Evolutionary conservation across 257 asterid species (phyloP).

Genomic region (Buddleja alternifolia): DNA sequence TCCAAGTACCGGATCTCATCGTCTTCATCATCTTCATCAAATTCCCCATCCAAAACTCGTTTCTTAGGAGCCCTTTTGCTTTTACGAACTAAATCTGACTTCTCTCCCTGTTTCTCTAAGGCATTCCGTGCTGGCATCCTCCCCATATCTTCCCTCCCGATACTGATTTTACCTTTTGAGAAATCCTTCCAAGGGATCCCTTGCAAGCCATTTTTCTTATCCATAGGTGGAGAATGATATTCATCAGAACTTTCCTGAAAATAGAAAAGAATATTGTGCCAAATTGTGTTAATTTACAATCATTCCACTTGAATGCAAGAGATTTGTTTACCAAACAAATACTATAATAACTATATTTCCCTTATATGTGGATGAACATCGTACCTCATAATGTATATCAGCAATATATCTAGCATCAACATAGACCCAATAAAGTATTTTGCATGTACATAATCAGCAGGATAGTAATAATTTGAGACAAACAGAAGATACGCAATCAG

Average conservation of each 20-base stretch:
- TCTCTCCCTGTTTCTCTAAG: slow-evolving; percentile 57
- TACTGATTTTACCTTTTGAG: slow-evolving; percentile 49
- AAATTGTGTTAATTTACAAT: slow-evolving; percentile 29
- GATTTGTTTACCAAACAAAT: slow-evolving; percentile 36
- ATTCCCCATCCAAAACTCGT: slow-evolving; percentile 72
- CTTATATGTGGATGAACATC: slow-evolving; percentile 18
- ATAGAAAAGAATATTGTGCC: slow-evolving; percentile 30
- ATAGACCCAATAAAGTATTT: slow-evolving; percentile 10
- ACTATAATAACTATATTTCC: slow-evolving; percentile 13
- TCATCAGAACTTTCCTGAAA: slow-evolving; percentile 66
- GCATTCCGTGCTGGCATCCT: slow-evolving; percentile 43
- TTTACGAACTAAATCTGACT: slow-evolving; percentile 78
- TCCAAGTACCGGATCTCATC: slow-evolving; percentile 90
- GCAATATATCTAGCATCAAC: slow-evolving; percentile 5
- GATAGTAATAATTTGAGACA: slow-evolving; percentile 8
- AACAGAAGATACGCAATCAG: slow-evolving; percentile 11
- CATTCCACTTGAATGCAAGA: slow-evolving; percentile 38
- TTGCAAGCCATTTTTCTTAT: slow-evolving; percentile 58
- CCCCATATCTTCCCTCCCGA: slow-evolving; percentile 61
- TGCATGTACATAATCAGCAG: slow-evolving; percentile 11
- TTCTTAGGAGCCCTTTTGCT: slow-evolving; percentile 84
- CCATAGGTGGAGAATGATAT: slow-evolving; percentile 44
- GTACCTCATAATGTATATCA: neutral
- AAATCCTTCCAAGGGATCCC: slow-evolving; percentile 69
- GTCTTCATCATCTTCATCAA: slow-evolving; percentile 81